phyloP scores from a whole-genome alignment of 2,329 filamentous ascomycete species.

The Arachnopeziza araneosa region DNA sequence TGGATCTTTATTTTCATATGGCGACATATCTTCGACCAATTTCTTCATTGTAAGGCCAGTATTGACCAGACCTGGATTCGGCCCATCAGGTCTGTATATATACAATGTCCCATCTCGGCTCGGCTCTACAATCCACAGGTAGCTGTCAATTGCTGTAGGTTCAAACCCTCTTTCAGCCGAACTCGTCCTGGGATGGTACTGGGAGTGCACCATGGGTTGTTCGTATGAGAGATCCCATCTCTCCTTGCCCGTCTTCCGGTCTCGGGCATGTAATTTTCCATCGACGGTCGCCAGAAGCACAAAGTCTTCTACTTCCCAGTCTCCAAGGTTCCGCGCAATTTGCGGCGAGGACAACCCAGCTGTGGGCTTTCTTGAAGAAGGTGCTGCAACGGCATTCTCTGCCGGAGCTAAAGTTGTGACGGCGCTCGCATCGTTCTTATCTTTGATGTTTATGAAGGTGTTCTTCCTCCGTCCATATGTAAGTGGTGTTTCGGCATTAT shows the following conservation, averaged over 20 bases:
- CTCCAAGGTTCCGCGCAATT: constrained; percentile 91
- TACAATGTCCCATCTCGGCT: constrained; percentile 82
- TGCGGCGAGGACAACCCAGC: constrained; percentile 75
- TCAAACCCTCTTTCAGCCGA: constrained; percentile 55
- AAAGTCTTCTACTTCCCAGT: constrained; percentile 99
- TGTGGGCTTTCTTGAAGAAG: constrained; percentile 63
- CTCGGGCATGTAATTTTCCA: constrained; percentile 87
- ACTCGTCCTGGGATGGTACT: constrained; percentile 67
- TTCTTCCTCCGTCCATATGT: constrained; percentile 27
- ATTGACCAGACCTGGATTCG: constrained; percentile 54
- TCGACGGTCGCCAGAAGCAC: constrained; percentile 99
- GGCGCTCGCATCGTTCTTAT: constrained; percentile 78
- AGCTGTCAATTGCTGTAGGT: constrained; percentile 66
- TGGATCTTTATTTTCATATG: constrained; percentile 68
- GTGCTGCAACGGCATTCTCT: constrained; percentile 93
- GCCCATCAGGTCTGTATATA: constrained; percentile 67
- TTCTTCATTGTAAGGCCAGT: constrained; percentile 76
- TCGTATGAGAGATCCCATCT: constrained; percentile 83
- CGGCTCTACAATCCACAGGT: constrained; percentile 93
- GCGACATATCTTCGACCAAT: constrained; percentile 75
- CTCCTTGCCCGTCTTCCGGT: constrained; percentile 77
- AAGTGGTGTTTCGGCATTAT: constrained; percentile 29
- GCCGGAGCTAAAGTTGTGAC: constrained; percentile 97
- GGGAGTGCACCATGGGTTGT: constrained; percentile 85
- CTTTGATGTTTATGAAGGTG: constrained; percentile 16